Evolutionary conservation across 495 filamentous ascomycete genomes (phyloP), one percentile per base, ranked within the genome.

Genomic region (Chaetomium tenue): DNA sequence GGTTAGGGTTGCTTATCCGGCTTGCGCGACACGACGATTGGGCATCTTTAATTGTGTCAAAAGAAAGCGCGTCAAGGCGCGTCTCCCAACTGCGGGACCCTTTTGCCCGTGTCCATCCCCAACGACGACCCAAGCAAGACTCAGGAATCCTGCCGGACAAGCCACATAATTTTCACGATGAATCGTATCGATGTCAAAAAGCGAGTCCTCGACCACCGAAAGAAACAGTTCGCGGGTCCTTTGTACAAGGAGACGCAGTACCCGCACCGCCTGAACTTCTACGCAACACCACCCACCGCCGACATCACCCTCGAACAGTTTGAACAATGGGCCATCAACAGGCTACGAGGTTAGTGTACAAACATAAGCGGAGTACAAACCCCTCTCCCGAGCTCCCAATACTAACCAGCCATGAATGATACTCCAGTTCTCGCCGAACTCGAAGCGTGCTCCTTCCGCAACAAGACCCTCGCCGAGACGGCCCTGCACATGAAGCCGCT

Each of bases 311-410:
- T 99, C 52, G 95, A 99, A 75, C 86, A 98, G 70, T 99, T 99
- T 71, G 95, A 99, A 71, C 91, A 96, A 84, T 99, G 95, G 95
- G 95, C 93, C n/a, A 97, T 99, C 69, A 88, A 95, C 71, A 84
- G 95, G 54, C 70, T 99, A 64, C 87, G 89, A 69, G 79, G 92
- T 94, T 8, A 37, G 78, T 58, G 76, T 66, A 40, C 51, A 59
- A 16, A 28, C 5, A 26, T 5, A 18, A 12, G 16, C 2, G 23
- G 5, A 23, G 12, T 3, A 6, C n/a, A n/a, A n/a, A n/a, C 1
- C 0, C 2, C 18, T 13, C 16, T 37, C 33, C 33, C 23, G 18
- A 13, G 23, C 23, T 6, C 12, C 5, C 25, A 30, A 15, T 15
- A 40, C 54, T 57, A 4, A 57, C 11, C 33, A 12, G 2, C 18